phyloP scores from a whole-genome alignment of 345 rosid species.

The Camelina laxa region DNA sequence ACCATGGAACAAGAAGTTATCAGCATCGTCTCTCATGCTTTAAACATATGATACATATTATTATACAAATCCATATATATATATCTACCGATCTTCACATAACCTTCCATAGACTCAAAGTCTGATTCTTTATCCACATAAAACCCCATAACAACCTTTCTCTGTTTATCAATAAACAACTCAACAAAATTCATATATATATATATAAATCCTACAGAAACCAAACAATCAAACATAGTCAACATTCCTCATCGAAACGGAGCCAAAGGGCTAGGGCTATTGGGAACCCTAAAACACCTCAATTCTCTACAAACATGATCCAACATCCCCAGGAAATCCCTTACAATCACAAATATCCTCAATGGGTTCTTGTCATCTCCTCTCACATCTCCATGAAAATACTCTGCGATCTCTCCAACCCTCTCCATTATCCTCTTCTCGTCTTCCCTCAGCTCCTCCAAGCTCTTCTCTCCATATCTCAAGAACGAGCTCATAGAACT shows the following conservation, averaged over 20 bases:
- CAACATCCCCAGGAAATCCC: slow-evolving; percentile 94
- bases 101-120: slow-evolving; percentile 25
- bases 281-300: slow-evolving; percentile 65
- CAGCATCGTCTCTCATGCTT: not conserved
- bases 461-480: slow-evolving; percentile 59
- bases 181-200: slow-evolving; percentile 35
- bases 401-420: slow-evolving; percentile 84
- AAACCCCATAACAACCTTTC: slow-evolving; percentile 2
- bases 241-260: slow-evolving; percentile 61
- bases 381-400: slow-evolving; percentile 88
- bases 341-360: slow-evolving; percentile 90
- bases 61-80: slow-evolving; percentile 27
- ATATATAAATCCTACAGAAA: slow-evolving; percentile 12
- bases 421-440: slow-evolving; percentile 70
- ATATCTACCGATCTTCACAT: slow-evolving; percentile 7
- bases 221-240: slow-evolving; percentile 22
- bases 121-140: slow-evolving; percentile 25
- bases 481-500: slow-evolving; percentile 65
- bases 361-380: slow-evolving; percentile 90
- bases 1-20: no score
- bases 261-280: slow-evolving; percentile 73
- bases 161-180: slow-evolving; percentile 42
- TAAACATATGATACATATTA: slow-evolving; percentile 20
- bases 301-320: slow-evolving; percentile 93
- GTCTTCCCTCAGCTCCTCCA: slow-evolving; percentile 69